Percentiles rank a stretch among this genome's conserved stretches.
phyloP scores from a whole-genome alignment of 345 rosid species.

The Cardamine occulta region DNA sequence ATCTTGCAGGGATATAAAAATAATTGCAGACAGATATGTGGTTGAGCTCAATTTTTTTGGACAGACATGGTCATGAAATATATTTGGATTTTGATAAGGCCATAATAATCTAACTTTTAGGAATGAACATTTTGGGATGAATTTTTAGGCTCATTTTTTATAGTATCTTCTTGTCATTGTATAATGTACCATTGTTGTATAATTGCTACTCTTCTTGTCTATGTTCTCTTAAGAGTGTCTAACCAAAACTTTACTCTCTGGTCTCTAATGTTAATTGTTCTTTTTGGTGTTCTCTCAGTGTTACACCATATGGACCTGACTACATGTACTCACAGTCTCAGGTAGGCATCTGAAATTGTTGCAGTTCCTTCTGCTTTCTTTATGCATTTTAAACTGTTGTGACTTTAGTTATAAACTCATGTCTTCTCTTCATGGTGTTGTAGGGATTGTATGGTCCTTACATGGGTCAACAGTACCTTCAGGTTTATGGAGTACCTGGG shows the following conservation, averaged over 20 bases:
- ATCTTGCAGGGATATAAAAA: conserved; percentile 68
- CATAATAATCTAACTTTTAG: not conserved
- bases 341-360: conserved; percentile 11
- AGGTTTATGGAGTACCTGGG: conserved; percentile 78
- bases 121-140: conserved; percentile 8
- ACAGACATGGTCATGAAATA: conserved; percentile 61
- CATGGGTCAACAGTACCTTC: conserved; percentile 80
- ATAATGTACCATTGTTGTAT: not conserved
- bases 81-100: conserved; percentile 39
- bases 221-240: conserved; percentile 1
- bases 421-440: conserved; percentile 28
- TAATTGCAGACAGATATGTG: conserved; percentile 61
- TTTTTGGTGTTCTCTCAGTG: conserved; percentile 53
- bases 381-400: not conserved
- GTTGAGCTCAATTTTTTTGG: conserved; percentile 62
- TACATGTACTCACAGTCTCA: conserved; percentile 82
- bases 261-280: conserved; percentile 1
- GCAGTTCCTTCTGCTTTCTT: conserved; percentile 23
- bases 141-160: conserved; percentile 6
- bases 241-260: not conserved
- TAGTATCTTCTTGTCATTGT: conserved; percentile 7
- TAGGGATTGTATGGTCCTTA: conserved; percentile 80
- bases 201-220: conserved; percentile 2
- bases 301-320: conserved; percentile 77
- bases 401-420: conserved; percentile 6